Evolutionary conservation across 2,329 filamentous ascomycete genomes (phyloP), one percentile per base, ranked within the genome.

Genomic region (Colletotrichum paranaense): DNA sequence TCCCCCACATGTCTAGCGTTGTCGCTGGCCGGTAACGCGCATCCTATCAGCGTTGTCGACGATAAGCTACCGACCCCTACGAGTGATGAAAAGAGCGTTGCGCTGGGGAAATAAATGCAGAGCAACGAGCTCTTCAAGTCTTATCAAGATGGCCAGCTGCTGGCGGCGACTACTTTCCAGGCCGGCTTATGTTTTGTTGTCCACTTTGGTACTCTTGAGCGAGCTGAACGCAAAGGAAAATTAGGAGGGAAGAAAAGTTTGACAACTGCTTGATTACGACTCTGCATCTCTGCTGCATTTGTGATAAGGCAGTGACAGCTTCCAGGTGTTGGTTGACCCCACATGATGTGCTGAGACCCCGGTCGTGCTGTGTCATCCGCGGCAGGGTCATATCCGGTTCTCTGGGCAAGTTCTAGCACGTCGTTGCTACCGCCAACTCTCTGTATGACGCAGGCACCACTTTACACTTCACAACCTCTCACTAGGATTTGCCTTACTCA

Each of bases 321-420:
- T 22, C 4, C 28, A 35, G 46, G 28, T 38, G 30, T 28, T 55
- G 30, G 62, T 38, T 38, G 28, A 63, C 59, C n/a, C 32, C 58
- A 62, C 58, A 64, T 32, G 32, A 38, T 38, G 28, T 42, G 57
- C 57, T 60, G 62, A 22, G n/a, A 19, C 46, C 58, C 46, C 46
- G 24, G 56, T 57, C 49, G 16, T 55, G 52, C 56, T 62, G 57
- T 67, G 66, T 69, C 70, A 73, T 63, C 59, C 70, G 53, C 70
- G 59, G 70, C 70, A 73, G 42, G 55, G 59, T 59, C 42, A 55
- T 56, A 69, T 35, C 70, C 70, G 70, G 28, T 62, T 65, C 57
- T 69, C 58, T 64, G 22, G 65, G 66, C 69, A 53, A 35, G 52
- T 22, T 38, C 62, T 30, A 67, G 55, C 30, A 62, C 24, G 24